Percentiles rank a stretch among this genome's conserved stretches.
These are phyloP conservation scores for Nicotiana benthamiana DNA, from an alignment of 257 asterid genomes.

Conservation along the genomic window DNA sequence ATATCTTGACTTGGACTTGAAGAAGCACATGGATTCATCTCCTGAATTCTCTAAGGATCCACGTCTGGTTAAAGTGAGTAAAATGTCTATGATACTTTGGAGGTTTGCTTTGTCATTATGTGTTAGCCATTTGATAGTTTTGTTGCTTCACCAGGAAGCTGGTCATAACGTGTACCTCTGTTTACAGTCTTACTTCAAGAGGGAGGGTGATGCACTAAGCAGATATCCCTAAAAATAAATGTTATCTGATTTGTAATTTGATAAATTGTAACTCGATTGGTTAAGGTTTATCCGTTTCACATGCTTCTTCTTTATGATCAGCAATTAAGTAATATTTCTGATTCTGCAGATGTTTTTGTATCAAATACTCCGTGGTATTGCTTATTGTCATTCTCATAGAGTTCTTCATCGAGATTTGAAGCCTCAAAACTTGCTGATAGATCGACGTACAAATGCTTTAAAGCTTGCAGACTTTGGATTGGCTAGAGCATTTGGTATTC, in stretches of 20 bases:
- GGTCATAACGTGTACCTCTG: neutral
- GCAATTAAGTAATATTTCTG: slow-evolving; percentile 12
- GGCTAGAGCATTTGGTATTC: slow-evolving; percentile 94
- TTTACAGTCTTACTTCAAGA: neutral
- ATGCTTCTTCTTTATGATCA: slow-evolving; percentile 13
- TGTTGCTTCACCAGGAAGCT: slow-evolving; percentile 2
- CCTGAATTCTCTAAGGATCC: slow-evolving; percentile 90
- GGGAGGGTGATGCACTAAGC: neutral
- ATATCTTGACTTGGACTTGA: slow-evolving; percentile 93
- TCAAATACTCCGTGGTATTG: slow-evolving; percentile 87
- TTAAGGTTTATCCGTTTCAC: neutral
- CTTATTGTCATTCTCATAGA: slow-evolving; percentile 93
- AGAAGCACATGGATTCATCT: slow-evolving; percentile 95
- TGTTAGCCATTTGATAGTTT: neutral
- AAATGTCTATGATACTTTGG: slow-evolving; percentile 15
- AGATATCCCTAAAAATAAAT: neutral
- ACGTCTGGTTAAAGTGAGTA: slow-evolving; percentile 64
- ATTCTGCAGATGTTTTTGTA: slow-evolving; percentile 59
- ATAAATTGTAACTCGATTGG: neutral
- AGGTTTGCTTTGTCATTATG: slow-evolving; percentile 6
- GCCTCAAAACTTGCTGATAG: slow-evolving; percentile 90
- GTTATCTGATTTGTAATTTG: neutral
- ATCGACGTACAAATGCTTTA: slow-evolving; percentile 71
- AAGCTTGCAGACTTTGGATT: slow-evolving; percentile 95
- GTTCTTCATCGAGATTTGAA: slow-evolving; percentile 90